Evolutionary conservation across 208 protist genomes (phyloP), one percentile per base, ranked within the genome.

Genomic region (Lotmaria passim): DNA sequence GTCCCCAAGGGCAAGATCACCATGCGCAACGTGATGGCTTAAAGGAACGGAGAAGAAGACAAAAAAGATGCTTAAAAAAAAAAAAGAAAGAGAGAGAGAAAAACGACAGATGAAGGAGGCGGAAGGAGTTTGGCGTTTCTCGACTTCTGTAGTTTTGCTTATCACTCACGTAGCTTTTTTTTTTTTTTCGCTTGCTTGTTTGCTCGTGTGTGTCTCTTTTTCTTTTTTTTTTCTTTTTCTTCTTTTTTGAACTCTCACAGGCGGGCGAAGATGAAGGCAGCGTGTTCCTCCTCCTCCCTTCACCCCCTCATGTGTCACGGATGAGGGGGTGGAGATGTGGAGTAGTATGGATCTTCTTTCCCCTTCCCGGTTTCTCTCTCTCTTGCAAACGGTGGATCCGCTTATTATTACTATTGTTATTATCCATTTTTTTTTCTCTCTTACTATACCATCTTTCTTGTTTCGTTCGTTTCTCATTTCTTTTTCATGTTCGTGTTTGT

Each of bases 1-100:
- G 60, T 48, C 61, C 70, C 83, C 66, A 94, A 91, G 86, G 89
- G 89, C 61, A 89, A 87, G 76, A 92, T 94, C 82, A 90, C 81
- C 67, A 70, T 56, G 43, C 63, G 67, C 70, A 92, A 92, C 76
- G 65, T 82, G 53, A 85, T 87, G 69, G 80, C 76, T n/a, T 82
- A 82, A 77, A 41, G n/a, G n/a, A n/a, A n/a, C n/a, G n/a, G n/a
- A n/a, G n/a, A n/a, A n/a, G n/a, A n/a, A n/a, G n/a, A n/a, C n/a
- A n/a, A n/a, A n/a, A n/a, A n/a, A n/a, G n/a, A n/a, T n/a, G n/a
- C n/a, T n/a, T n/a, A 52, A 41, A 30, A 6, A 30, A 38, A 56
- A 23, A 17, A 17, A 33, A 6, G 11, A 47, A 7, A 14, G 15
- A 56, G 7, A 15, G n/a, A 52, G 31, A 21, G 47, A 52, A 52